These are phyloP conservation scores for Arbutus unedo DNA, from an alignment of 148 eudicot genomes.

Conservation along the genomic window DNA sequence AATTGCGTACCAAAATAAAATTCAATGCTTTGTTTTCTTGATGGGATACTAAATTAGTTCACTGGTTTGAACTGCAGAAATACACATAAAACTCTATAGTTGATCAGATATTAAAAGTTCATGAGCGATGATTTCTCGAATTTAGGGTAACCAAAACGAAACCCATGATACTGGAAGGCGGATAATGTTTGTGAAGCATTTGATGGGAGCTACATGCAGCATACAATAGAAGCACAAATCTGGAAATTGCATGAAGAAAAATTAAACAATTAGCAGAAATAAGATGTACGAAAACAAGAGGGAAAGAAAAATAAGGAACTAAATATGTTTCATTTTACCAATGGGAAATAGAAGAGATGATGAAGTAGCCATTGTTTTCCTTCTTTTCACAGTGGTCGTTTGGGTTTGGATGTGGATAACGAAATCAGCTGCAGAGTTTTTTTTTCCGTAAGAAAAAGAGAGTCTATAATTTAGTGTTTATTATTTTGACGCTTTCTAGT, in stretches of 20 bases:
- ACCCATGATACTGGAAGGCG: not conserved
- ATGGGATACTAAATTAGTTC: not conserved
- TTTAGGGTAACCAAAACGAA: not conserved
- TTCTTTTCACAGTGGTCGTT: not conserved
- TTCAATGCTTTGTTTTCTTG: not conserved
- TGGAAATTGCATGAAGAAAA: not conserved
- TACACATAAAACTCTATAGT: not conserved
- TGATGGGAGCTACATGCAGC: not conserved
- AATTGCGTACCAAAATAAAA: not conserved
- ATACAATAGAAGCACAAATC: not conserved
- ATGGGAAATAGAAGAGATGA: slow-evolving; percentile 4
- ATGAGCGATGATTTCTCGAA: not conserved
- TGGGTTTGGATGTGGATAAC: slow-evolving; percentile 13
- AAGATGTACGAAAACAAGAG: not conserved
- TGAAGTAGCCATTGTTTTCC: not conserved
- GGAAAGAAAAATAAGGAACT: not conserved
- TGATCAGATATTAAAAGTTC: not conserved
- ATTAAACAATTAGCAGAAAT: not conserved
- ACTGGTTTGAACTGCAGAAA: not conserved
- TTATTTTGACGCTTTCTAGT: no score
- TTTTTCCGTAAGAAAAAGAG: no score
- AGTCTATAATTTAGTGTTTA: no score
- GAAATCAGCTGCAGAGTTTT: slow-evolving; percentile 2
- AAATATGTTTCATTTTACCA: not conserved
- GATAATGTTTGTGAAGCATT: not conserved